Percentiles rank a stretch among this genome's conserved stretches.
phyloP scores from a whole-genome alignment of 768 basidiomycete species.

The Boletus fagicola region DNA sequence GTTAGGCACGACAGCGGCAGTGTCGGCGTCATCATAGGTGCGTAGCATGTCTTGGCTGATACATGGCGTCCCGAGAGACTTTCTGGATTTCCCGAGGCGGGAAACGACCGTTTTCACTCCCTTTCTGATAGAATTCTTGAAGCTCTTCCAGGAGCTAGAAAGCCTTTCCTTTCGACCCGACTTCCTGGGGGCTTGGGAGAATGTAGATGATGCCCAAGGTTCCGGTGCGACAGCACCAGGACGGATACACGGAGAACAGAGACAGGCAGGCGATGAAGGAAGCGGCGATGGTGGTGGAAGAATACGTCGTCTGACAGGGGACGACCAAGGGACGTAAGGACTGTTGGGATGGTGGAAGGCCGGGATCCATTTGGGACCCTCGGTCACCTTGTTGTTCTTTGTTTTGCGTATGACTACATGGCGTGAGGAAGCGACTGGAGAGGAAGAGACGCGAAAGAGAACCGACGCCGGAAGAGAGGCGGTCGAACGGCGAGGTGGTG shows the following conservation, averaged over 20 bases:
- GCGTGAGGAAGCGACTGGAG: conserved; percentile 17
- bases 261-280: conserved; percentile 35
- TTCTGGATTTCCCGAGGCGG: conserved; percentile 16
- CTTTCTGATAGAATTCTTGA: conserved; percentile 32
- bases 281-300: conserved; percentile 38
- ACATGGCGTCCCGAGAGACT: conserved; percentile 12
- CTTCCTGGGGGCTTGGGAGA: conserved; percentile 19
- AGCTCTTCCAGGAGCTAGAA: conserved; percentile 31
- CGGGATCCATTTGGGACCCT: conserved; percentile 36
- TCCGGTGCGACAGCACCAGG: conserved; percentile 43
- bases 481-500: conserved; percentile 2
- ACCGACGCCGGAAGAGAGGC: conserved; percentile 18
- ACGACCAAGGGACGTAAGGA: conserved; percentile 54
- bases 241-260: conserved; percentile 35
- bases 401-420: conserved; percentile 12
- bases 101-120: conserved; percentile 24
- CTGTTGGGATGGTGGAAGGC: conserved; percentile 50
- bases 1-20: not conserved
- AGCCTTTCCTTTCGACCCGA: conserved; percentile 19
- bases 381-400: conserved; percentile 22
- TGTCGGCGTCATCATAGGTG: conserved; percentile 6
- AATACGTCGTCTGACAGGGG: conserved; percentile 41
- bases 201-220: conserved; percentile 33
- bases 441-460: conserved; percentile 16
- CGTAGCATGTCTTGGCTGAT: conserved; percentile 9